These are phyloP conservation scores for Knoxia roxburghii DNA, from an alignment of 257 asterid species.

Conservation along the genomic window DNA sequence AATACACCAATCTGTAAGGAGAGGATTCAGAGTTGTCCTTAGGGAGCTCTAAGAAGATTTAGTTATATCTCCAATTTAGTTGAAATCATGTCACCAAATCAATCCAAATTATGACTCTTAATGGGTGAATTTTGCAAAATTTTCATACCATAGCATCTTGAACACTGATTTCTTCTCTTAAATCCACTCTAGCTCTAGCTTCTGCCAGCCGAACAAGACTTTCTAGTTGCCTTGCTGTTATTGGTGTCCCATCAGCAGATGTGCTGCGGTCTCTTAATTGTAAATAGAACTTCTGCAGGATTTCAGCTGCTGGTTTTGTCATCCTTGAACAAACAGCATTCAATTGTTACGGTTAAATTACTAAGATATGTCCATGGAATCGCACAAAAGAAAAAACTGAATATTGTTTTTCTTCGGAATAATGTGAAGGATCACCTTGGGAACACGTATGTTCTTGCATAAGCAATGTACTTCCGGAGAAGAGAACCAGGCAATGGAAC, in stretches of 20 bases:
- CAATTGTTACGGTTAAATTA: constrained; percentile 14
- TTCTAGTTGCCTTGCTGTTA: constrained; percentile 96
- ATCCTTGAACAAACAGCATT: constrained; percentile 47
- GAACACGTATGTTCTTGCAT: constrained; percentile 72
- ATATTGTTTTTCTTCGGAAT: not conserved
- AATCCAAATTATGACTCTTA: not conserved
- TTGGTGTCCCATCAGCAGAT: constrained; percentile 87
- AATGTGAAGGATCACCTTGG: constrained; percentile 56
- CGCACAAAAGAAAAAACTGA: not conserved
- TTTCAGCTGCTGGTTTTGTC: constrained; percentile 91
- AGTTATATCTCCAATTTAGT: too few relatives aligned
- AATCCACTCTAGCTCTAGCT: constrained; percentile 95
- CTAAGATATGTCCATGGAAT: constrained; percentile 4
- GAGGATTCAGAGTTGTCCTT: too few relatives aligned
- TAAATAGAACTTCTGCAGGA: constrained; percentile 87
- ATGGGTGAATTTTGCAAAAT: not conserved
- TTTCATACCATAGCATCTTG: constrained; percentile 86
- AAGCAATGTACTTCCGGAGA: constrained; percentile 90
- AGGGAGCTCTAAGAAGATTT: too few relatives aligned
- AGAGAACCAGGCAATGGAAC: constrained; percentile 93
- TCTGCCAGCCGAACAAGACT: constrained; percentile 91
- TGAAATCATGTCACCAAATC: not conserved
- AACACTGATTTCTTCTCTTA: constrained; percentile 77
- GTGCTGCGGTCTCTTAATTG: constrained; percentile 70
- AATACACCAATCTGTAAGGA: too few relatives aligned